These are phyloP conservation scores for Eucalyptus viminalis DNA, from an alignment of 345 rosid genomes.

Conservation along the genomic window DNA sequence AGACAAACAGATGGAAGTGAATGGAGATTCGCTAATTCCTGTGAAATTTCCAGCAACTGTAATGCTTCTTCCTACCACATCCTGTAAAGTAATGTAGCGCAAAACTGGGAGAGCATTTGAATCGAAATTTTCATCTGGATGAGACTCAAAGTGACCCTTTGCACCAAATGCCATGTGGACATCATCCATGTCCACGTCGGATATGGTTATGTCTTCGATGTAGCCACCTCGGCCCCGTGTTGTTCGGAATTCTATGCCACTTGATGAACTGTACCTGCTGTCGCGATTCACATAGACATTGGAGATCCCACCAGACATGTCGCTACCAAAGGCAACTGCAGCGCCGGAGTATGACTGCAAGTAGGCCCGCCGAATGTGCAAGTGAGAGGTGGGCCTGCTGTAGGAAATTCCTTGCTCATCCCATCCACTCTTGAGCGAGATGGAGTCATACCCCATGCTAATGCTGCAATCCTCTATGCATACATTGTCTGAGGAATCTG, in stretches of 20 bases:
- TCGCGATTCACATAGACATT: too few species aligned
- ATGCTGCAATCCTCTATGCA: slow-evolving; percentile 79
- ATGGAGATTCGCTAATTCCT: slow-evolving; percentile 61
- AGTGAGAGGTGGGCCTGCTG: slow-evolving; percentile 40
- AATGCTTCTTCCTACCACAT: slow-evolving; percentile 49
- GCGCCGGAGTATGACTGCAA: slow-evolving; percentile 69
- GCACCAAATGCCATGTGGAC: slow-evolving; percentile 37
- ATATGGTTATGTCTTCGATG: slow-evolving; percentile 39
- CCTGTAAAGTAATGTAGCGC: slow-evolving; percentile 21
- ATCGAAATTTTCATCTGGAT: slow-evolving; percentile 65
- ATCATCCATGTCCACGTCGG: slow-evolving; percentile 19
- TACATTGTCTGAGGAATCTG: slow-evolving; percentile 80
- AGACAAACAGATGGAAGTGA: slow-evolving; percentile 50
- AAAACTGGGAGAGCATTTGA: slow-evolving; percentile 50
- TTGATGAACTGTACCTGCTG: slow-evolving; percentile 12
- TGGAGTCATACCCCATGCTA: slow-evolving; percentile 56
- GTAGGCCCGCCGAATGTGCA: slow-evolving; percentile 47
- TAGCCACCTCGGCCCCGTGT: slow-evolving; percentile 78
- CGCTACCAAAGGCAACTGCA: not conserved
- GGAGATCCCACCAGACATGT: too few species aligned
- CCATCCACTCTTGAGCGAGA: slow-evolving; percentile 93
- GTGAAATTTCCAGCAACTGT: slow-evolving; percentile 55
- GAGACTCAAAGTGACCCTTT: slow-evolving; percentile 47
- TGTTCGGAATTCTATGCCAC: slow-evolving; percentile 62
- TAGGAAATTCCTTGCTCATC: slow-evolving; percentile 80